Conservation (phyloP, 495 filamentous ascomycete genomes). For the Sordaria brevicollis region DNA sequence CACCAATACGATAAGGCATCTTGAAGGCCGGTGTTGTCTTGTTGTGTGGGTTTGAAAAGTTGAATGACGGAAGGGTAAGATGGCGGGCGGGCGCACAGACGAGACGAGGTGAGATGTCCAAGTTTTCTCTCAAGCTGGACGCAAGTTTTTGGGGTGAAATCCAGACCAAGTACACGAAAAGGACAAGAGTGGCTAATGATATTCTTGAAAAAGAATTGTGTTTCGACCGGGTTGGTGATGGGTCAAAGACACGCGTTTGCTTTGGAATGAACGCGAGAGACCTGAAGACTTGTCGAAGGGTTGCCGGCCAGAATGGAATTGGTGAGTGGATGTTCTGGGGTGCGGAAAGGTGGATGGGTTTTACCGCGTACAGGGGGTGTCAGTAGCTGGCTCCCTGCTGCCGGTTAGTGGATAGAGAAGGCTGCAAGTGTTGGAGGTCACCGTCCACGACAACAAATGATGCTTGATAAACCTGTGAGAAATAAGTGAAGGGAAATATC, state of each 20-base stretch:
- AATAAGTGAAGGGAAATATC: not conserved
- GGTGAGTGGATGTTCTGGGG: not conserved
- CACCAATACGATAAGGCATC: constrained; percentile 30
- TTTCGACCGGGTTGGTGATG: not conserved
- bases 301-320: not conserved
- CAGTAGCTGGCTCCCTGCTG: not conserved
- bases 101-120: not conserved
- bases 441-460: not conserved
- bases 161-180: not conserved
- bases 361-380: not conserved
- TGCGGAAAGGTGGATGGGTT: not conserved
- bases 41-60: not conserved
- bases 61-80: not conserved
- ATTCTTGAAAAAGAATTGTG: not conserved
- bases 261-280: not conserved
- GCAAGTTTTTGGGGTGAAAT: too few species aligned
- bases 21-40: not conserved
- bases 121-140: not conserved
- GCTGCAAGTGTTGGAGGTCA: not conserved
- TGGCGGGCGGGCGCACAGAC: not conserved
- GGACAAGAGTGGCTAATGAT: not conserved
- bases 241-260: not conserved
- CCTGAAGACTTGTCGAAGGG: not conserved
- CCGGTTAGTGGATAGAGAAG: not conserved
- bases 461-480: not conserved